Evolutionary conservation across 1,139 yeast species (phyloP).

Genomic region (Protomyces arabidopsidicola): DNA sequence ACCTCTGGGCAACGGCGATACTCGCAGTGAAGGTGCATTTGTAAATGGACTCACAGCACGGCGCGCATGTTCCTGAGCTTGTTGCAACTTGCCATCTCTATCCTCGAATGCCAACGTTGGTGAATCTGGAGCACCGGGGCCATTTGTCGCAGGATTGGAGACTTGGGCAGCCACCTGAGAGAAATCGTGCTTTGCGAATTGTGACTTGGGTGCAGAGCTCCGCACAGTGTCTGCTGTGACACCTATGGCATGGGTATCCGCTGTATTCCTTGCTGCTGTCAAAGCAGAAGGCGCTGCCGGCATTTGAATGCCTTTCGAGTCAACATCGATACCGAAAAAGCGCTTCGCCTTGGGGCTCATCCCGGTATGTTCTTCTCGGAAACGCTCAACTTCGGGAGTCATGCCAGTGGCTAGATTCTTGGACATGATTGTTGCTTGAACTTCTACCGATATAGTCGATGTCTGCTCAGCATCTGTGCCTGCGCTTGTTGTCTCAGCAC

Average conservation of each 20-base stretch:
- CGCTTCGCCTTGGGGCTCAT: background rate
- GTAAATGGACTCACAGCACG: background rate
- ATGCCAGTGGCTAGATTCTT: background rate
- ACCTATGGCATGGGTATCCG: background rate
- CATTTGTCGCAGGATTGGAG: background rate
- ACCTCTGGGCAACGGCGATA: background rate
- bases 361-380: background rate
- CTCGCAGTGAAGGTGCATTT: background rate
- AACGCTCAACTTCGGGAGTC: background rate
- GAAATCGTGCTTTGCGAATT: background rate
- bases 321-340: background rate
- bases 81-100: background rate
- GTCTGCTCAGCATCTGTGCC: background rate
- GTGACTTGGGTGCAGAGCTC: background rate
- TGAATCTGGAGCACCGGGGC: background rate
- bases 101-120: background rate
- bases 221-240: background rate
- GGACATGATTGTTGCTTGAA: background rate
- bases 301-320: background rate
- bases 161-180: background rate
- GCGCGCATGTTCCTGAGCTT: background rate
- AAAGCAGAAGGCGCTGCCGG: background rate
- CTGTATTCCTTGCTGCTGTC: background rate
- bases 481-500: background rate
- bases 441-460: background rate